These are phyloP conservation scores for Arthrobotrys iridis DNA, from an alignment of 2,329 filamentous ascomycete species.

Conservation along the genomic window DNA sequence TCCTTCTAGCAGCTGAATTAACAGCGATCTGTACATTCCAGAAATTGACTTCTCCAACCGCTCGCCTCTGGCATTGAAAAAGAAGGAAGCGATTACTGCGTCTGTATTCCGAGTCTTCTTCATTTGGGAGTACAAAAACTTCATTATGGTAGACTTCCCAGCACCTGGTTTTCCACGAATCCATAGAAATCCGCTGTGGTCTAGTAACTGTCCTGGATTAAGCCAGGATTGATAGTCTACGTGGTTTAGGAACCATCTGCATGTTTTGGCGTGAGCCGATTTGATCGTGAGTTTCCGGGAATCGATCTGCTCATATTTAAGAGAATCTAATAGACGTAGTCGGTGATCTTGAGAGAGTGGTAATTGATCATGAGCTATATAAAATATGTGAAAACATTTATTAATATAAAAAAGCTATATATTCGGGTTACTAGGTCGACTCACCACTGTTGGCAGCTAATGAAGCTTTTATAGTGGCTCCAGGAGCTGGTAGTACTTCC, in stretches of 20 bases:
- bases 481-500: slow-evolving; percentile 2
- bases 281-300: slow-evolving; percentile 61
- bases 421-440: not conserved
- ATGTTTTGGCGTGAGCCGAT: slow-evolving; percentile 61
- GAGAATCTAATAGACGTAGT: slow-evolving; percentile 58
- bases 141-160: slow-evolving; percentile 65
- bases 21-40: slow-evolving; percentile 46
- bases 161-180: slow-evolving; percentile 65
- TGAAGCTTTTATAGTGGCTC: not conserved
- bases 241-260: slow-evolving; percentile 62
- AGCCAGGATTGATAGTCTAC: slow-evolving; percentile 62
- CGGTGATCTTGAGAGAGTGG: not conserved
- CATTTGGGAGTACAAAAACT: slow-evolving; percentile 58
- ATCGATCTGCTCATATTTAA: slow-evolving; percentile 63
- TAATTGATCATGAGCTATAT: not conserved
- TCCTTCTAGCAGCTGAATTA: slow-evolving; percentile 36
- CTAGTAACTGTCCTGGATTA: slow-evolving; percentile 56
- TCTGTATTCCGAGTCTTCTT: slow-evolving; percentile 32
- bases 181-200: slow-evolving; percentile 64
- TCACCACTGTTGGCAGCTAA: not conserved
- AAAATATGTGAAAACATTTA: not conserved
- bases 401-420: slow-evolving; percentile 4
- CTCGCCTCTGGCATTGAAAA: slow-evolving; percentile 58
- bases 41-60: slow-evolving; percentile 53
- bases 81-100: slow-evolving; percentile 56